These are phyloP conservation scores for Apiospora malaysiana DNA, from an alignment of 2,329 filamentous ascomycete genomes.

Conservation along the genomic window DNA sequence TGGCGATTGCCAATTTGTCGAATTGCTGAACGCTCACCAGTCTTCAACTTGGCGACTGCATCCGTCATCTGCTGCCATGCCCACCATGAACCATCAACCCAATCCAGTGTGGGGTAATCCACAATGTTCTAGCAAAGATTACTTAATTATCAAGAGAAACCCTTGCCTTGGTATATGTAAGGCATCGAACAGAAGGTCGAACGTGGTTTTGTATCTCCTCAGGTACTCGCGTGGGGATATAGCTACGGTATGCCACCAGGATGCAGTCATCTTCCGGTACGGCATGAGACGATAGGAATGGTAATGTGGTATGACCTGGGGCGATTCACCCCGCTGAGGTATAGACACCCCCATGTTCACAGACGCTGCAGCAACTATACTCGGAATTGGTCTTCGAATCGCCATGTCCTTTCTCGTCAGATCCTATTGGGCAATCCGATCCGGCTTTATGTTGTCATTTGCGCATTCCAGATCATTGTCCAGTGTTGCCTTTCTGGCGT, in stretches of 20 bases:
- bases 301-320: not conserved
- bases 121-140: not conserved
- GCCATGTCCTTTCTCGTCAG: not conserved
- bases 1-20: not conserved
- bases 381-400: no score
- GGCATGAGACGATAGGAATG: not conserved
- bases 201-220: not conserved
- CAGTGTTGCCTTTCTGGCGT: no score
- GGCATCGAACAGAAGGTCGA: not conserved
- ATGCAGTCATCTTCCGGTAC: not conserved
- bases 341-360: not conserved
- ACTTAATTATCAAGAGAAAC: not conserved
- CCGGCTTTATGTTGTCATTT: no score
- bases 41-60: not conserved
- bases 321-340: not conserved
- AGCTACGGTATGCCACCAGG: not conserved
- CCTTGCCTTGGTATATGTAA: not conserved
- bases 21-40: no score
- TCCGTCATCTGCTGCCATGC: not conserved
- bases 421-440: not conserved
- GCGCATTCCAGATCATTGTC: not conserved
- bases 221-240: not conserved
- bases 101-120: slow-evolving; percentile 3
- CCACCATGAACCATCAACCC: not conserved
- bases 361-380: not conserved